Evolutionary conservation across 805 yeast species (phyloP), one percentile per base, ranked within the genome.

Genomic region (Candida odintsovae): DNA sequence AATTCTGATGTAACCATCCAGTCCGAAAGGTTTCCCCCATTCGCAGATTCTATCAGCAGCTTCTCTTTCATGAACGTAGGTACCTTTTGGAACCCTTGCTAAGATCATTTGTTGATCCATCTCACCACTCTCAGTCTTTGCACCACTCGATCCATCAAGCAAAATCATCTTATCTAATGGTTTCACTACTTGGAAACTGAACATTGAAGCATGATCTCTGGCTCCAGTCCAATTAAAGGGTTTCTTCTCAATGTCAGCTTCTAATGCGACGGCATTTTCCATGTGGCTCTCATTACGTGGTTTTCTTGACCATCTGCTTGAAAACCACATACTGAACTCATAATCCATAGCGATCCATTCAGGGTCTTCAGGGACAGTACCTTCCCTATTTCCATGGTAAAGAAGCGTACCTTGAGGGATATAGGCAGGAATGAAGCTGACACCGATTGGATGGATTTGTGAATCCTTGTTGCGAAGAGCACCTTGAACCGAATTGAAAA

Each of bases 141-240:
- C 78, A n/a, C 85, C 87, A 25, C 84, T 78, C 0, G 86, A 84
- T 6, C 87, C 87, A 50, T 81, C 86, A n/a, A 82, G 57, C 43
- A 72, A 70, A 6, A 82, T 65, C 26, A 81, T 56, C 51, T 69
- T 74, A 50, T 68, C 69, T 43, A 81, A 58, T 4, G 83, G 80
- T 49, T 64, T 67, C 3, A 61, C 63, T 10, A 72, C 75, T 49
- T 68, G 63, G 51, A 78, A 78, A 0, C 84, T 77, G 50, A 73
- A 63, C 41, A 78, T 47, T 18, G 61, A 52, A 6, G 61, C 33
- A 11, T 51, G 55, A 10, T 45, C 48, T 10, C 41, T 46, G 22
- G 19, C 18, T 43, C 15, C 25, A 25, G 15, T 3, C 35, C 31
- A 13, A 13, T n/a, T n/a, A 28, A 13, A 4, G 13, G 16, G 31